Evolutionary conservation across 441 rosid species (phyloP).

Genomic region (Aquilaria agallochum): DNA sequence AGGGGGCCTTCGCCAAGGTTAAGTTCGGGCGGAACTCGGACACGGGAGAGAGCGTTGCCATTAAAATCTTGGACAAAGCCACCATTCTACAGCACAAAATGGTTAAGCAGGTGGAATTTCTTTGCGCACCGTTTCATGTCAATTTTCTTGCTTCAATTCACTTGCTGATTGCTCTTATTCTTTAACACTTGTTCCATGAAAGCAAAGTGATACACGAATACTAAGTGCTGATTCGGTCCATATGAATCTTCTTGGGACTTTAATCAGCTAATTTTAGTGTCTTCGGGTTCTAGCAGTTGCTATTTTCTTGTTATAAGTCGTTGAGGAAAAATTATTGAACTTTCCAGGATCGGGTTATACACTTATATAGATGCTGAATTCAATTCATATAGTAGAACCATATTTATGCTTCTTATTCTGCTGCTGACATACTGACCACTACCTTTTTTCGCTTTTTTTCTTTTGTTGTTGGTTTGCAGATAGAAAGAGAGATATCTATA

Average conservation of each 20-base stretch:
- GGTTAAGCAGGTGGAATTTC: conserved; percentile 79
- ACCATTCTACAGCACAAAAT: conserved; percentile 79
- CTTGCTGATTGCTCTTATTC: not conserved
- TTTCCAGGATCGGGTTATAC: no score
- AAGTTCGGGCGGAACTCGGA: conserved; percentile 78
- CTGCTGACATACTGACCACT: not conserved
- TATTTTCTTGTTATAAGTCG: no score
- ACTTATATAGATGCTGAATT: no score
- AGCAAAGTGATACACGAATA: no score
- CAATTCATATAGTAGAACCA: no score
- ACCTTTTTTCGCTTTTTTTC: conserved; percentile 1
- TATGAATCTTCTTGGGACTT: no score
- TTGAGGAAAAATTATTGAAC: no score
- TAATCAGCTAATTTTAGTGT: no score
- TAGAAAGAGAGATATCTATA: conserved; percentile 88
- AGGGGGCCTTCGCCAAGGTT: conserved; percentile 96
- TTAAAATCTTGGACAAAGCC: conserved; percentile 75
- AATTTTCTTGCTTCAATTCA: not conserved
- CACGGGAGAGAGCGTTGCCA: conserved; percentile 77
- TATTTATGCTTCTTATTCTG: no score
- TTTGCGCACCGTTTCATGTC: not conserved
- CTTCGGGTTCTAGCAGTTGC: no score
- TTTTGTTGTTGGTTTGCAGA: conserved; percentile 34
- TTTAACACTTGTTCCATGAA: no score
- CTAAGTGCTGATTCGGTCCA: no score